phyloP scores from a whole-genome alignment of 2,329 filamentous ascomycete species.

The Cercospora citrullina region DNA sequence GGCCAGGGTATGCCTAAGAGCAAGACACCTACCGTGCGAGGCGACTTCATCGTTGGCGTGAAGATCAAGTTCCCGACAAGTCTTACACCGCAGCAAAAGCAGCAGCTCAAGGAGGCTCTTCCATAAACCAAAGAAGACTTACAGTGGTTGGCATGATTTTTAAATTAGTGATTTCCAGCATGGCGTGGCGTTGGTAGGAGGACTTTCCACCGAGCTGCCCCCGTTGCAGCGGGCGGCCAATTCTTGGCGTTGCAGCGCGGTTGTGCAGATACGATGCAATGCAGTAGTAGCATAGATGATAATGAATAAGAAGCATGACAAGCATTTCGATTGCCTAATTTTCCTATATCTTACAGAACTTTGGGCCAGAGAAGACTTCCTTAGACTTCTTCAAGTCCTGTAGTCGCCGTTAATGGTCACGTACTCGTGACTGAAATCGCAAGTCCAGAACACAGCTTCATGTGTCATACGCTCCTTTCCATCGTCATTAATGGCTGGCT shows the following conservation, averaged over 20 bases:
- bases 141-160: neutral
- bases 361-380: neutral
- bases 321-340: neutral
- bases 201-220: neutral
- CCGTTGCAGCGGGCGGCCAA: neutral
- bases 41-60: slow-evolving; percentile 85
- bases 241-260: neutral
- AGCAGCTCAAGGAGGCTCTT: slow-evolving; percentile 76
- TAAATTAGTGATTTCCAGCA: neutral
- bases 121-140: slow-evolving; percentile 15
- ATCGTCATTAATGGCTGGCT: slow-evolving; percentile 31
- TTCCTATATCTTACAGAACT: neutral
- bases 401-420: slow-evolving; percentile 70
- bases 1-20: slow-evolving; percentile 90
- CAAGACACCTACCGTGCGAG: slow-evolving; percentile 81
- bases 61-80: slow-evolving; percentile 88
- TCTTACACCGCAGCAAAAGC: slow-evolving; percentile 76
- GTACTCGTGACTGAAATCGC: slow-evolving; percentile 84
- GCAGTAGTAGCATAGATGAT: slow-evolving; percentile 8
- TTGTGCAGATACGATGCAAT: slow-evolving; percentile 3
- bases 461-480: neutral
- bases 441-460: slow-evolving; percentile 78
- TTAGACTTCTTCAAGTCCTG: slow-evolving; percentile 49
- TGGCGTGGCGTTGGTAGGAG: slow-evolving; percentile 8
- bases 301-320: slow-evolving; percentile 8